Evolutionary conservation across 73 alveolate genomes (phyloP).

Genomic region (Paramecium caudatum): DNA sequence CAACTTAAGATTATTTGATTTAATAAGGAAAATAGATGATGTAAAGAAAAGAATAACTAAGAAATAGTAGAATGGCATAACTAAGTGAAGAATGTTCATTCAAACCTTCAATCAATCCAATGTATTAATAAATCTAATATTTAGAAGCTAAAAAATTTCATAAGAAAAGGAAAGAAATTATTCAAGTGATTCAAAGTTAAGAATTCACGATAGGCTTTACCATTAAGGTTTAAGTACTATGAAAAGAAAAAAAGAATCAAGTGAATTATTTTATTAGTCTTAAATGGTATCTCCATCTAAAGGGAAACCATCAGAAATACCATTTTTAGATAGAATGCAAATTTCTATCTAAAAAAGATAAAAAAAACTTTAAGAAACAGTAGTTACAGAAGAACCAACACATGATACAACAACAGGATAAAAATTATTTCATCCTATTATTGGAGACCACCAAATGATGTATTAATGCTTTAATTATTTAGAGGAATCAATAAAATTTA

Average conservation of each 20-base stretch:
- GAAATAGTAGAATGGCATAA: slow-evolving; percentile 9
- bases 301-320: slow-evolving; percentile 20
- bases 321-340: slow-evolving; percentile 60
- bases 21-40: slow-evolving; percentile 13
- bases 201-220: slow-evolving; percentile 42
- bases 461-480: background rate
- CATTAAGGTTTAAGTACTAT: background rate
- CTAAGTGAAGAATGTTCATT: slow-evolving; percentile 12
- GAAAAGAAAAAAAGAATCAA: slow-evolving; percentile 5
- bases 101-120: background rate
- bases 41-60: slow-evolving; percentile 46
- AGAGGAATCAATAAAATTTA: slow-evolving; percentile 19
- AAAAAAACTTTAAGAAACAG: slow-evolving; percentile 26
- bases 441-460: slow-evolving; percentile 63
- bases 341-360: background rate
- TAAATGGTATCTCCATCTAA: background rate
- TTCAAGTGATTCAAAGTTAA: background rate
- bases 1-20: slow-evolving; percentile 41
- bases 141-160: slow-evolving; percentile 47
- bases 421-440: slow-evolving; percentile 28
- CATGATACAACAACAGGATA: slow-evolving; percentile 4
- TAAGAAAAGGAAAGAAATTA: slow-evolving; percentile 33
- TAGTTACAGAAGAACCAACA: slow-evolving; percentile 23
- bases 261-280: background rate
- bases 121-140: background rate